phyloP scores from a whole-genome alignment of 805 yeast species.

The Wickerhamomyces hampshirensis region DNA sequence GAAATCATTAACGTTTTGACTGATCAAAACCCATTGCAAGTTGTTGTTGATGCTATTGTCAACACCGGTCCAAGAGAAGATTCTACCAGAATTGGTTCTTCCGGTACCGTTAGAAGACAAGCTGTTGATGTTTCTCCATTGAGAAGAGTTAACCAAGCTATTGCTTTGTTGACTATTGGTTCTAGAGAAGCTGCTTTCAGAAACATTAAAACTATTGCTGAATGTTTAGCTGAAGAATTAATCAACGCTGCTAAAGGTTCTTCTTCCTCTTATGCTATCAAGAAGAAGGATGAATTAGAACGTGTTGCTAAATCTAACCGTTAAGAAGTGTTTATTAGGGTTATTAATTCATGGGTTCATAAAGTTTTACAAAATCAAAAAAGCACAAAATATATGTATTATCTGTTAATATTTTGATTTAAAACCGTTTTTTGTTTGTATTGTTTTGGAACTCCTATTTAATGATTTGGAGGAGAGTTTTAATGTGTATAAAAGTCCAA shows the following conservation, averaged over 20 bases:
- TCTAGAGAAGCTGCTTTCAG: conserved; percentile 99
- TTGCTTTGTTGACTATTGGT: conserved; percentile 97
- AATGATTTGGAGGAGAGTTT: conserved; percentile 5
- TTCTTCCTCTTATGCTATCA: conserved; percentile 99
- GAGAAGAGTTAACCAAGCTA: conserved; percentile 99
- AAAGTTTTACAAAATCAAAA: conserved; percentile 14
- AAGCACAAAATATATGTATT: conserved; percentile 16
- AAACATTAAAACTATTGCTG: conserved; percentile 99
- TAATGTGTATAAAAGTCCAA: conserved; percentile 9
- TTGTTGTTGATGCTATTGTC: conserved; percentile 97
- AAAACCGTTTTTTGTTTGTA: conserved; percentile 1
- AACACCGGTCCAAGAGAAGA: conserved; percentile 99
- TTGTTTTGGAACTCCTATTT: background rate
- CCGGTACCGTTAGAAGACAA: conserved; percentile 99
- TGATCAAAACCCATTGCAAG: conserved; percentile 99
- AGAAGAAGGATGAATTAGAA: conserved; percentile 99
- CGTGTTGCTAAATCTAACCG: conserved; percentile 99
- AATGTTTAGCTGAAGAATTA: conserved; percentile 99
- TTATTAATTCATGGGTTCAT: conserved; percentile 13
- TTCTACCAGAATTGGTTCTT: conserved; percentile 99
- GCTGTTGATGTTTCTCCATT: conserved; percentile 99
- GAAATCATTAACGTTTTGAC: conserved; percentile 97
- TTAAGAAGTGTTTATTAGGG: conserved; percentile 44
- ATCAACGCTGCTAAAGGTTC: conserved; percentile 99
- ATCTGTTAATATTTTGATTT: conserved; percentile 3